Percentiles rank a stretch among this genome's conserved stretches.
Conservation (phyloP, 2,329 filamentous ascomycete genomes). For the Trichoderma polysporum region DNA sequence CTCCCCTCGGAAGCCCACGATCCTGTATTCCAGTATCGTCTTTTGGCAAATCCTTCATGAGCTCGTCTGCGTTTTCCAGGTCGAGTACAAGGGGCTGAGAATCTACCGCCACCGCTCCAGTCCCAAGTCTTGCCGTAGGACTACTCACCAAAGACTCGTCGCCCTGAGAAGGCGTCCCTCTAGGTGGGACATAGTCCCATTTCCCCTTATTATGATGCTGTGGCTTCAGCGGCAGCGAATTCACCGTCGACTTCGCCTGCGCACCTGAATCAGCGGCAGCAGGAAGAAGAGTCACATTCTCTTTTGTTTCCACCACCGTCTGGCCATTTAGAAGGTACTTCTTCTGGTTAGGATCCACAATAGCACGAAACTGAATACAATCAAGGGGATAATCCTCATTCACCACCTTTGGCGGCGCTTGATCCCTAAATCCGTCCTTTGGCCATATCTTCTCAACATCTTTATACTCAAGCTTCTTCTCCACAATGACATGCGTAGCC, state of each 20-base stretch:
- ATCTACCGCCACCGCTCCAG: conserved; percentile 24
- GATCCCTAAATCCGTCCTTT: conserved; percentile 20
- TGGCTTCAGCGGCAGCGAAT: conserved; percentile 52
- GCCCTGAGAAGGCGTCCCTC: conserved; percentile 39
- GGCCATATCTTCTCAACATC: conserved; percentile 56
- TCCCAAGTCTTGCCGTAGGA: neutral
- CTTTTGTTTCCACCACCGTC: conserved; percentile 17
- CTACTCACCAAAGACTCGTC: conserved; percentile 33
- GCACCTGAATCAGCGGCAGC: neutral
- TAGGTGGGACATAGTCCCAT: conserved; percentile 40
- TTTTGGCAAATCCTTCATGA: neutral
- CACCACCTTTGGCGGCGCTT: conserved; percentile 53
- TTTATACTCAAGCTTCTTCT: conserved; percentile 63
- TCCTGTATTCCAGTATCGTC: neutral
- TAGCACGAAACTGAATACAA: conserved; percentile 57
- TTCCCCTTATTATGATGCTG: conserved; percentile 38
- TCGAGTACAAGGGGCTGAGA: conserved; percentile 32
- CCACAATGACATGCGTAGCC: conserved; percentile 79
- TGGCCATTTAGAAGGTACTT: conserved; percentile 60
- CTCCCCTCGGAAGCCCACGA: neutral
- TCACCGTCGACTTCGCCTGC: conserved; percentile 26
- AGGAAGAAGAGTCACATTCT: neutral
- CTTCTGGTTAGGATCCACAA: conserved; percentile 59
- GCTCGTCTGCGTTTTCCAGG: conserved; percentile 19
- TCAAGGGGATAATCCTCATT: conserved; percentile 69